Evolutionary conservation across 371 early-diverging fungal genomes (phyloP).

Genomic region (Actinomortierella ambigua): DNA sequence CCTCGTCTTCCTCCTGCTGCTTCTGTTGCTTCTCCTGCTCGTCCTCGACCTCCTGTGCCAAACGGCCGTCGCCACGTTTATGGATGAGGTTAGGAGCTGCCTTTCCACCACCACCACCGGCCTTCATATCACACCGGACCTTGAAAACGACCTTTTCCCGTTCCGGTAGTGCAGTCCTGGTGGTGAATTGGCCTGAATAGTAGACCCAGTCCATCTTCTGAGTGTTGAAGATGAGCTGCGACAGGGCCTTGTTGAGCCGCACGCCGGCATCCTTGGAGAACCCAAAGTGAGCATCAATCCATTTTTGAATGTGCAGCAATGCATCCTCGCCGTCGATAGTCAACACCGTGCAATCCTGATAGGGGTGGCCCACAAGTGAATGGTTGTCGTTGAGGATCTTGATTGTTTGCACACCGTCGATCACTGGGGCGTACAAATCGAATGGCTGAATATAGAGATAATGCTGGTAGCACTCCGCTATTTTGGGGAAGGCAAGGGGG

Average conservation of each 20-base stretch:
- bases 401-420: constrained; percentile 21
- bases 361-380: neutral
- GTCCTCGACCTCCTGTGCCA: no score
- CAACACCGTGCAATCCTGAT: constrained; percentile 22
- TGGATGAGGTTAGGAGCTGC: no score
- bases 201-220: constrained; percentile 3
- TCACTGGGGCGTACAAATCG: constrained; percentile 35
- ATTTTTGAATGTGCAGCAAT: constrained; percentile 24
- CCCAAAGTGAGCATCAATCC: constrained; percentile 15
- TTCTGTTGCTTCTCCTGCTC: no score
- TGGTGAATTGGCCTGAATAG: constrained; percentile 10
- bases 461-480: constrained; percentile 29
- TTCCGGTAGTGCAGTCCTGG: constrained; percentile 23
- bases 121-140: constrained; percentile 8
- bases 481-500: no score
- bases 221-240: neutral
- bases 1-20: no score
- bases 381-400: constrained; percentile 19
- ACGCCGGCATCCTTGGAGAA: constrained; percentile 40
- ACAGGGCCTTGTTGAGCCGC: constrained; percentile 33
- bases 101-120: no score
- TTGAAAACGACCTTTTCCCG: constrained; percentile 5
- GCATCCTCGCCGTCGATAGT: constrained; percentile 27
- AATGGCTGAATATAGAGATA: constrained; percentile 32
- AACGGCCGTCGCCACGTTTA: no score